Conservation (phyloP, 148 eudicot genomes). For the Cornus florida region DNA sequence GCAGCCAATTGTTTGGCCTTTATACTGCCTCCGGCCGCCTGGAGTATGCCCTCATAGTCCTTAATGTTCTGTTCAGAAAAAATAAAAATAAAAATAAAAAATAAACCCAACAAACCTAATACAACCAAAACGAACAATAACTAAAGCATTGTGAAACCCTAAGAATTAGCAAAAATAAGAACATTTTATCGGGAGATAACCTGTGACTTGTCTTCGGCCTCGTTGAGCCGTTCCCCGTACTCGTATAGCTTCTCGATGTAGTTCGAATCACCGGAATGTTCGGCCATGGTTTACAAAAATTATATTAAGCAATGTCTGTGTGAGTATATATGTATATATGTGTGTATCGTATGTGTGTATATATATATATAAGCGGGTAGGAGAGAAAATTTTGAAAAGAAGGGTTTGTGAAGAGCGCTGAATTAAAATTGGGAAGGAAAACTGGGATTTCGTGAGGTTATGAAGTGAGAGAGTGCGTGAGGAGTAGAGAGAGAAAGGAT, state of each 20-base stretch:
- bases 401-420: background rate
- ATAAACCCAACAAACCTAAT: background rate
- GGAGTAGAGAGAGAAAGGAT: background rate
- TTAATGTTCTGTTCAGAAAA: slow-evolving; percentile 23
- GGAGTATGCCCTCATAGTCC: slow-evolving; percentile 45
- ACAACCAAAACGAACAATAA: background rate
- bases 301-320: background rate
- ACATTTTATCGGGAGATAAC: slow-evolving; percentile 20
- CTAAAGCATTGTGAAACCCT: background rate
- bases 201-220: slow-evolving; percentile 50
- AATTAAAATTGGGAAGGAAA: background rate
- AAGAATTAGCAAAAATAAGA: background rate
- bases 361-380: background rate
- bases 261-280: slow-evolving; percentile 19
- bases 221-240: slow-evolving; percentile 47
- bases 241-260: slow-evolving; percentile 55
- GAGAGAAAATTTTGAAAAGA: background rate
- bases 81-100: background rate
- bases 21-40: slow-evolving; percentile 35
- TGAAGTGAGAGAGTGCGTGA: background rate
- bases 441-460: background rate
- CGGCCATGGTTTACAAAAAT: slow-evolving; percentile 26
- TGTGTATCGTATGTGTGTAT: no score
- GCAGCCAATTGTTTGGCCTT: slow-evolving; percentile 61
- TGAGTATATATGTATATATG: background rate